Percentiles rank a stretch among this genome's conserved stretches.
These are phyloP conservation scores for Kluyveromyces sp. DNA, from an alignment of 1,139 yeast species.

Conservation along the genomic window DNA sequence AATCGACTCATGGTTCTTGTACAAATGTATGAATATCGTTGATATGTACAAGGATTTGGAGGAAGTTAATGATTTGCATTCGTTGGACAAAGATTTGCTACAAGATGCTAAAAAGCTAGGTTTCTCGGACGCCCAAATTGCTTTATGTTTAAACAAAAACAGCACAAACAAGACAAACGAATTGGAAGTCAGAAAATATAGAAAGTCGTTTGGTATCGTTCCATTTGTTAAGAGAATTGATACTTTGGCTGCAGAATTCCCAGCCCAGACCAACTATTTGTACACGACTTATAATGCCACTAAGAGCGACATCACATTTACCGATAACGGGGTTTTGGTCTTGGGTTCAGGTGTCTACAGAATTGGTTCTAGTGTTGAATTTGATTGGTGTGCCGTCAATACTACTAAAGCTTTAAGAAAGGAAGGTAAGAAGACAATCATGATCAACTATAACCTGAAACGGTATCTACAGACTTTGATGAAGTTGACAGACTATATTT, in stretches of 20 bases:
- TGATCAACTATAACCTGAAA: conserved; percentile 97
- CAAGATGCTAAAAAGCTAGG: conserved; percentile 86
- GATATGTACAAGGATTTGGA: conserved; percentile 79
- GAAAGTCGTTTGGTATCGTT: conserved; percentile 69
- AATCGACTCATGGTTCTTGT: conserved; percentile 93
- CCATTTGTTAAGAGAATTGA: conserved; percentile 97
- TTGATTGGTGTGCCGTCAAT: conserved; percentile 99
- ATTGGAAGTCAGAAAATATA: conserved; percentile 68
- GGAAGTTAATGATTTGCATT: conserved; percentile 45
- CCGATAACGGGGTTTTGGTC: conserved; percentile 89
- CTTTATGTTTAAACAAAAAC: conserved; percentile 52
- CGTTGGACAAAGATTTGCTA: conserved; percentile 61
- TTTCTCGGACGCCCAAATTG: conserved; percentile 91
- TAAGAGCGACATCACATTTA: conserved; percentile 71
- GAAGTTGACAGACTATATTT: conserved; percentile 96
- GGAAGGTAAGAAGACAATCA: conserved; percentile 80
- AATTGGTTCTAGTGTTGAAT: conserved; percentile 97
- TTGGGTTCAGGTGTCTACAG: conserved; percentile 98
- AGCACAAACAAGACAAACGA: conserved; percentile 36
- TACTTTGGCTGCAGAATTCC: conserved; percentile 97
- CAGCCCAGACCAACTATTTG: conserved; percentile 90
- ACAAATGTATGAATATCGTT: conserved; percentile 86
- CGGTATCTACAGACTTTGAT: conserved; percentile 96
- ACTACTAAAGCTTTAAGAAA: conserved; percentile 92
- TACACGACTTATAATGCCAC: conserved; percentile 95